Conservation (phyloP, 306 rosid species). For the Luffa acutangula region DNA sequence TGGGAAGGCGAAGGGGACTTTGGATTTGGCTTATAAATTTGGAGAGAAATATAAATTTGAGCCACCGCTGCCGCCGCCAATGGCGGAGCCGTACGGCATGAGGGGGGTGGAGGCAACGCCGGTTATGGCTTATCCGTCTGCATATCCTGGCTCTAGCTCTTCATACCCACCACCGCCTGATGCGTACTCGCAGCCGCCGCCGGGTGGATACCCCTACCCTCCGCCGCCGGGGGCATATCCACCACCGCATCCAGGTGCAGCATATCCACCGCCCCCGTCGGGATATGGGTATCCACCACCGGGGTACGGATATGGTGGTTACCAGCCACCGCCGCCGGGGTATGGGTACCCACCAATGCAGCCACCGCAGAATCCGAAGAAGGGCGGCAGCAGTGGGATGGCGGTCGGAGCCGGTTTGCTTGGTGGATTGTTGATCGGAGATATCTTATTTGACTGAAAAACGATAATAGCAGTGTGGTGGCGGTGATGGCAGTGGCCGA, state of each 20-base stretch:
- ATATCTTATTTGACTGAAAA: slow-evolving; percentile 18
- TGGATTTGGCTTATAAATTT: slow-evolving; percentile 30
- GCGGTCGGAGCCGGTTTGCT: slow-evolving; percentile 37
- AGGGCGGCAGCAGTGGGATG: slow-evolving; percentile 8
- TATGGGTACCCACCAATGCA: slow-evolving; percentile 1
- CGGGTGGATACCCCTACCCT: slow-evolving; percentile 5
- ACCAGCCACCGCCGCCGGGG: slow-evolving; percentile 11
- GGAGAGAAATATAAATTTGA: slow-evolving; percentile 30
- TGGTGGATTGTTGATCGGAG: slow-evolving; percentile 37
- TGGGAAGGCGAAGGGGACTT: slow-evolving; percentile 27
- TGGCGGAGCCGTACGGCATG: background rate
- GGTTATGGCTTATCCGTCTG: slow-evolving; percentile 27
- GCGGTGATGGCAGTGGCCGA: background rate
- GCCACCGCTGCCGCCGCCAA: background rate
- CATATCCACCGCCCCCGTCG: background rate
- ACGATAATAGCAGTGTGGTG: background rate
- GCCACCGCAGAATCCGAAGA: slow-evolving; percentile 16
- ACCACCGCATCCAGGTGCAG: background rate
- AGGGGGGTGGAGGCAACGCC: slow-evolving; percentile 3
- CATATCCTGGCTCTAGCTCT: slow-evolving; percentile 15
- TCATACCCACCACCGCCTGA: background rate
- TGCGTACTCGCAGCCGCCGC: background rate
- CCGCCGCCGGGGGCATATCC: background rate
- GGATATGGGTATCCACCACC: slow-evolving; percentile 2
- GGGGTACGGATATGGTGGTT: slow-evolving; percentile 21